Base-by-base conservation (phyloP, 306 rosid species). In the Dryas drummondii region DNA sequence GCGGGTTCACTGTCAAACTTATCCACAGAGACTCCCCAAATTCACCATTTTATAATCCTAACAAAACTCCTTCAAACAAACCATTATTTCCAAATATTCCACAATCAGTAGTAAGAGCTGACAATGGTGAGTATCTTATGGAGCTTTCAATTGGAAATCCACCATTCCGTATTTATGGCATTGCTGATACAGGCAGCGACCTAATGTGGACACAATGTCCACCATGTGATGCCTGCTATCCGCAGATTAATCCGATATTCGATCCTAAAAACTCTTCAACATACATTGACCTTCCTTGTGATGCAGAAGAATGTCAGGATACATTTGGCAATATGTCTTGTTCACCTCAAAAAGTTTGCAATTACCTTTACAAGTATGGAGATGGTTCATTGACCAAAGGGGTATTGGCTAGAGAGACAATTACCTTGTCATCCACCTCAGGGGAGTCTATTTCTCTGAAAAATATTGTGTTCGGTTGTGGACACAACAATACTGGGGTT, bases 171-270 rank as follows among this genome's bases (percentile, higher is more conserved):
- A 70, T 87, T 8, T 87, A 85, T 62, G 88, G 87, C 59, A 78
- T 83, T 70, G 70, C 80, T 2, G 94, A 89, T 76, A 89, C 94
- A 7, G 91, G 94, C 7, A 87, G 91, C 60, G 88, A 85, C 71
- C 87, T 83, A 2, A 51, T 89, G 5, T 89, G 94, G 94, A 71
- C 84, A 59, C 91, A 89, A 19, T 89, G 94, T 26, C 3, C 50
- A 8, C 91, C 94, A 3, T 89, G 91, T 27, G 0, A 41, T 0
- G 27, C 61, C 55, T 89, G 91, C 47, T 89, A 82, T 13, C 75
- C 63, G 70, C 94, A 89, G 74, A 82, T 51, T 49, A 71, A 56
- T n/a, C 85, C 87, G 1, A 71, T 68, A 81, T 85, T 82, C 68
- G 72, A 85, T 56, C 89, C 94, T n/a, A 48, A 68, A 45, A 71